A percentile compares a stretch with the other conserved stretches of the same genome.
phyloP scores from a whole-genome alignment of 768 basidiomycete species.

The Boletus pseudopeckii region DNA sequence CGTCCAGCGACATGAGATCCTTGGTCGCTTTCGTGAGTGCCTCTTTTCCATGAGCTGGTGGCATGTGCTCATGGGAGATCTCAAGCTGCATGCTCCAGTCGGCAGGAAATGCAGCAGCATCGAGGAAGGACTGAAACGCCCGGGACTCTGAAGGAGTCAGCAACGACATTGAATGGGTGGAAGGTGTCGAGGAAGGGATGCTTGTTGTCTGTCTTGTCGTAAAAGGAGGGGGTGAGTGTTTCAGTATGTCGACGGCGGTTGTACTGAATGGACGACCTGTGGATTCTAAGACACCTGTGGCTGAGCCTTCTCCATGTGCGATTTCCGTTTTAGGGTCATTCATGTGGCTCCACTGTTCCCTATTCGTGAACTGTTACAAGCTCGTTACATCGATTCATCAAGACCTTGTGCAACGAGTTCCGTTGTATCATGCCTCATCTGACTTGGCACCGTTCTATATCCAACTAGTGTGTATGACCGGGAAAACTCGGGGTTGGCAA shows the following conservation, averaged over 20 bases:
- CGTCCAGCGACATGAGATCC: constrained; percentile 75
- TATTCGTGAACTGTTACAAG: background rate
- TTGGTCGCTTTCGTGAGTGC: constrained; percentile 77
- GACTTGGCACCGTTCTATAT: too few species aligned
- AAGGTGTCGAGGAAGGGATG: background rate
- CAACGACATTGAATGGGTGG: constrained; percentile 46
- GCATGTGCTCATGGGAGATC: constrained; percentile 43
- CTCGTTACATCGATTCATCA: background rate
- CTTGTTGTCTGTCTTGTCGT: background rate
- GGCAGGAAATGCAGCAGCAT: constrained; percentile 38
- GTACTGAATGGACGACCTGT: constrained; percentile 16
- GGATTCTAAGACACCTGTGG: constrained; percentile 27
- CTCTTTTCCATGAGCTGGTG: constrained; percentile 53
- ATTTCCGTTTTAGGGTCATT: constrained; percentile 20
- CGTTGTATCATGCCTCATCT: background rate
- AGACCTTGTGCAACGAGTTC: background rate
- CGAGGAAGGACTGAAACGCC: constrained; percentile 68
- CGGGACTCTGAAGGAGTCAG: constrained; percentile 64
- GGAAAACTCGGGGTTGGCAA: background rate
- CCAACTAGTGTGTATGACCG: background rate
- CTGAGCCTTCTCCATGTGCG: constrained; percentile 26
- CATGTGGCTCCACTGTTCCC: constrained; percentile 15
- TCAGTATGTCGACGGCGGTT: constrained; percentile 6
- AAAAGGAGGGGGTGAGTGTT: background rate
- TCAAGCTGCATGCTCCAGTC: constrained; percentile 47